Conservation (phyloP, 73 alveolate species). For the Tetrahymena thermophila region DNA sequence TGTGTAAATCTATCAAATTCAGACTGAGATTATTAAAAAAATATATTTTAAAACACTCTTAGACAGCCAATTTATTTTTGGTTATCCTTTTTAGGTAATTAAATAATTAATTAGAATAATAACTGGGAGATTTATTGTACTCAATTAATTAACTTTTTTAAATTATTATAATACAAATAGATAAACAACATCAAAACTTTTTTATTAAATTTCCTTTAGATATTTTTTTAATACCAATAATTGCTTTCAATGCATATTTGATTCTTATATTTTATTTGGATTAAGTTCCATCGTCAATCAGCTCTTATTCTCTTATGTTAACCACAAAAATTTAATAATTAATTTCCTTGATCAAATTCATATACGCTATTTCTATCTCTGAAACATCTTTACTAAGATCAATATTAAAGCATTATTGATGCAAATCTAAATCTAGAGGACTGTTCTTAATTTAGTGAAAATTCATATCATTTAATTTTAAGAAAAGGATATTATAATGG, state of each 20-base stretch:
- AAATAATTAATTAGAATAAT: too few relatives aligned
- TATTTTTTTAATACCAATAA: not conserved
- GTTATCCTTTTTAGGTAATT: too few relatives aligned
- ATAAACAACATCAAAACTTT: not conserved
- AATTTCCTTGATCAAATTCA: not conserved
- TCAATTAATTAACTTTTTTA: too few relatives aligned
- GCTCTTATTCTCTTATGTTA: not conserved
- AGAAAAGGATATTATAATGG: not conserved
- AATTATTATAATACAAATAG: too few relatives aligned
- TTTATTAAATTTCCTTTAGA: not conserved
- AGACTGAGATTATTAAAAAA: too few relatives aligned
- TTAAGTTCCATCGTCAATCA: not conserved
- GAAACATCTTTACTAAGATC: not conserved
- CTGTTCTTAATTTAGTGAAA: not conserved
- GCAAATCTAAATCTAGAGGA: not conserved
- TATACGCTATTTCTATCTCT: not conserved
- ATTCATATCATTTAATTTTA: too few relatives aligned
- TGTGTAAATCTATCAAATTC: too few relatives aligned
- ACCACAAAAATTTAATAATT: not conserved
- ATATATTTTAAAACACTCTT: too few relatives aligned
- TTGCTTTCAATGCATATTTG: not conserved
- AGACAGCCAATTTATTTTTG: too few relatives aligned
- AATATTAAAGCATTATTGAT: not conserved
- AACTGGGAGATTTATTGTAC: too few relatives aligned
- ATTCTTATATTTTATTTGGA: not conserved